phyloP scores from a whole-genome alignment of 2,329 filamentous ascomycete genomes.

The Neonectria neomacrospora region DNA sequence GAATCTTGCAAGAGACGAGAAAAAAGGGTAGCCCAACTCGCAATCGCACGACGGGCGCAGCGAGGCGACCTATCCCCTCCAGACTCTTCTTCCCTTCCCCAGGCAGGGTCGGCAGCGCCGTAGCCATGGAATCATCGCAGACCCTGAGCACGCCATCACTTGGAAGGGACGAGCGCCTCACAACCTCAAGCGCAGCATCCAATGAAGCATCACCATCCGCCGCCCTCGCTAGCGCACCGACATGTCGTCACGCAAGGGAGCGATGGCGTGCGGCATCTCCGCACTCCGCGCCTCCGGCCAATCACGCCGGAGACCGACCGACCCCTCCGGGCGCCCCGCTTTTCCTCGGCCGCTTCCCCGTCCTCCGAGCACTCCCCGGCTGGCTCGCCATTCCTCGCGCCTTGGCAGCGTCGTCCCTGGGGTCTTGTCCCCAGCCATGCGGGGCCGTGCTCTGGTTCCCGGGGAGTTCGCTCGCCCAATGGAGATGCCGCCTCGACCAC shows the following conservation, averaged over 20 bases:
- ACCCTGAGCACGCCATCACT: slow-evolving; percentile 37
- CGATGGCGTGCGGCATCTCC: slow-evolving; percentile 44
- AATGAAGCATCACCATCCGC: slow-evolving; percentile 34
- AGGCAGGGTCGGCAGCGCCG: too few species aligned
- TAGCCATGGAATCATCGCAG: slow-evolving; percentile 1
- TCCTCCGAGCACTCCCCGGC: slow-evolving; percentile 27
- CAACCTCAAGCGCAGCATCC: slow-evolving; percentile 26
- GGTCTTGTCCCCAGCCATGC: background rate
- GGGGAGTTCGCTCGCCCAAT: slow-evolving; percentile 8
- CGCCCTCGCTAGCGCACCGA: slow-evolving; percentile 19
- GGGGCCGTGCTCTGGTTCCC: background rate
- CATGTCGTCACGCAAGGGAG: slow-evolving; percentile 34
- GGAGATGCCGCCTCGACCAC: background rate
- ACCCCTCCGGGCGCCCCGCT: slow-evolving; percentile 21
- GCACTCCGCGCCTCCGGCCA: slow-evolving; percentile 28
- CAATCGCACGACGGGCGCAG: background rate
- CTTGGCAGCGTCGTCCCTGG: background rate
- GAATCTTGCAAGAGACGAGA: background rate
- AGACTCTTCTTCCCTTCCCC: background rate
- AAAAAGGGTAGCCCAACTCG: background rate
- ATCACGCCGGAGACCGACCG: slow-evolving; percentile 31
- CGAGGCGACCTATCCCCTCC: too few species aligned
- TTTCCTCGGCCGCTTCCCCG: slow-evolving; percentile 15
- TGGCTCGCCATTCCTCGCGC: background rate
- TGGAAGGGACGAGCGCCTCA: background rate